Evolutionary conservation across 2,329 filamentous ascomycete species (phyloP).

Genomic region (Fusarium torulosum): DNA sequence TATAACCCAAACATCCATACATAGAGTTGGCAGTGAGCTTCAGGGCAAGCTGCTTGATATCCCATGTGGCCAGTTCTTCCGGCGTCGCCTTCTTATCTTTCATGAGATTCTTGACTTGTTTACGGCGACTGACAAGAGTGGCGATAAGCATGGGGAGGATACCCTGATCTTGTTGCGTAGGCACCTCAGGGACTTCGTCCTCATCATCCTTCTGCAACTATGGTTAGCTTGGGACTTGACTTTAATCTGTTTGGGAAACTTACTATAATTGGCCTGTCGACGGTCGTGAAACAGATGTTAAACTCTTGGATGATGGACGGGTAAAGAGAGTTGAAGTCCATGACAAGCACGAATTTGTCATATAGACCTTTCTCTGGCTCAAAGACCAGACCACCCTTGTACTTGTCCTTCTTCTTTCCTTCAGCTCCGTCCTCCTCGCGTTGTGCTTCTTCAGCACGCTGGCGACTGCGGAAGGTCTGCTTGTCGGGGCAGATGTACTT

Average conservation of each 20-base stretch:
- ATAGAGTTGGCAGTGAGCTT: slow-evolving; percentile 99
- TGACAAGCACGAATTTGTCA: slow-evolving; percentile 97
- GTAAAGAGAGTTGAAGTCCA: slow-evolving; percentile 99
- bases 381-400: slow-evolving; percentile 97
- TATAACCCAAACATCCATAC: slow-evolving; percentile 98
- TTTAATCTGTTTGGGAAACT: slow-evolving; percentile 51
- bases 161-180: slow-evolving; percentile 80
- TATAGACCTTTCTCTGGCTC: slow-evolving; percentile 98
- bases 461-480: slow-evolving; percentile 80
- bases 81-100: slow-evolving; percentile 88
- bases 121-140: slow-evolving; percentile 87
- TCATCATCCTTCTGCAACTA: slow-evolving; percentile 72
- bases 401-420: slow-evolving; percentile 98
- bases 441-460: slow-evolving; percentile 78
- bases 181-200: slow-evolving; percentile 89
- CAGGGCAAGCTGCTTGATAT: slow-evolving; percentile 96
- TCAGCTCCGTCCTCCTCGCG: slow-evolving; percentile 76
- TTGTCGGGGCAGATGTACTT: slow-evolving; percentile 99
- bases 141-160: slow-evolving; percentile 92
- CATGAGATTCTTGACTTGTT: slow-evolving; percentile 96
- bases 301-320: slow-evolving; percentile 99
- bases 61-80: slow-evolving; percentile 93
- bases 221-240: slow-evolving; percentile 47
- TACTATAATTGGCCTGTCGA: slow-evolving; percentile 81
- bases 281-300: slow-evolving; percentile 99